Percentiles rank a stretch among this genome's conserved stretches.
Conservation (phyloP, 2,329 filamentous ascomycete species). For the Pseudogymnoascus sp. region DNA sequence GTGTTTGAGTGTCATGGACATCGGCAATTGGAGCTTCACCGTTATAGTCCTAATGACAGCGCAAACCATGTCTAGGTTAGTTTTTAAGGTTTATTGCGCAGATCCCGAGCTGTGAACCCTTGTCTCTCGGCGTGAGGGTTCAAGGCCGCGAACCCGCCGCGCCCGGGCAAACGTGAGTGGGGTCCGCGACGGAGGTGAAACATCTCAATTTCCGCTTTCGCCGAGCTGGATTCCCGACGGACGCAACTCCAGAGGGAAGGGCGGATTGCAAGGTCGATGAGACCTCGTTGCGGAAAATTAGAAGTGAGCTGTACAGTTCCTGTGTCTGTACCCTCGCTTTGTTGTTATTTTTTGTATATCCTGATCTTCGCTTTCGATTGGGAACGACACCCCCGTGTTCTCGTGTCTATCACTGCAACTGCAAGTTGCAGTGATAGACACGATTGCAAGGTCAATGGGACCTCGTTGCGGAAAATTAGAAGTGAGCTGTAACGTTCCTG, state of each 20-base stretch:
- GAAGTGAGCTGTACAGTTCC: neutral
- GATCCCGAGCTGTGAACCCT: neutral
- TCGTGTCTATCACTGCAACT: too few species aligned
- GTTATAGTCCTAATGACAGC: neutral
- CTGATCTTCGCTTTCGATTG: neutral
- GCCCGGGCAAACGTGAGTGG: neutral
- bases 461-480: neutral
- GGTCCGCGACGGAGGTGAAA: neutral
- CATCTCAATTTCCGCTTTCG: neutral
- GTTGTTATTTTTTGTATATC: neutral
- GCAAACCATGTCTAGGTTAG: neutral
- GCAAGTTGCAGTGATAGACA: too few species aligned
- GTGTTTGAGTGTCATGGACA: neutral
- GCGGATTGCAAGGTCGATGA: neutral
- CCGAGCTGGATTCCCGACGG: neutral
- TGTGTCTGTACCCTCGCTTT: neutral
- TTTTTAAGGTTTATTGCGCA: neutral
- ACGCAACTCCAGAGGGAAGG: neutral
- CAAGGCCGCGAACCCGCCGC: neutral
- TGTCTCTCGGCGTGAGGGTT: neutral
- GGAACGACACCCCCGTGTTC: neutral
- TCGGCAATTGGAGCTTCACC: conserved; percentile 2
- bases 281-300: neutral
- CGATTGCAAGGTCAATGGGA: neutral
- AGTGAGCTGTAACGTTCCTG: neutral